Conservation (phyloP, 306 rosid species). For the Sphenostylis stenocarpa region DNA sequence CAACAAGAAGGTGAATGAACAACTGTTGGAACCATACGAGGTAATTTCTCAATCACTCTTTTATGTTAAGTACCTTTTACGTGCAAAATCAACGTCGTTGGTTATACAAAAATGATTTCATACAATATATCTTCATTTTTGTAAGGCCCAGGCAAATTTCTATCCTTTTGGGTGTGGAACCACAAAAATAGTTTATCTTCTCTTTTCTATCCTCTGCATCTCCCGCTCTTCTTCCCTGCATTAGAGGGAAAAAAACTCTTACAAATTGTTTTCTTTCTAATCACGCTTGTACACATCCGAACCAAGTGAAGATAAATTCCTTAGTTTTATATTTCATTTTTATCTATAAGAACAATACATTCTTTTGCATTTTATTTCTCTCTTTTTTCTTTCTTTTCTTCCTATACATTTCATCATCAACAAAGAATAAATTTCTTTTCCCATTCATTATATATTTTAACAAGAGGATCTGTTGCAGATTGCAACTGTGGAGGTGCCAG, state of each 20-base stretch:
- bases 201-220: background rate
- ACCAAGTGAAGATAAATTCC: background rate
- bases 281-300: background rate
- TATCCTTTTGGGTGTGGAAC: too few relatives aligned
- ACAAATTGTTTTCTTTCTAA: background rate
- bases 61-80: too few relatives aligned
- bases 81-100: too few relatives aligned
- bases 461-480: conserved; percentile 53
- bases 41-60: conserved; percentile 42
- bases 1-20: conserved; percentile 73
- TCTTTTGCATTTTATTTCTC: background rate
- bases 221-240: background rate
- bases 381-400: background rate
- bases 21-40: conserved; percentile 88
- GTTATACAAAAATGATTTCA: too few relatives aligned
- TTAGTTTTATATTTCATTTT: background rate
- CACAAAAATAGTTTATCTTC: background rate
- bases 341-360: background rate
- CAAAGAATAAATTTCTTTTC: conserved; percentile 9
- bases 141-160: too few relatives aligned
- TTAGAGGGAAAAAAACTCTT: background rate
- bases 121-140: too few relatives aligned
- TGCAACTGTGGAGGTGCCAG: conserved; percentile 98
- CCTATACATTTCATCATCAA: background rate
- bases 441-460: conserved; percentile 26